These are phyloP conservation scores for Coemansia sp. DNA, from an alignment of 192 early-diverging fungal genomes.

Conservation along the genomic window DNA sequence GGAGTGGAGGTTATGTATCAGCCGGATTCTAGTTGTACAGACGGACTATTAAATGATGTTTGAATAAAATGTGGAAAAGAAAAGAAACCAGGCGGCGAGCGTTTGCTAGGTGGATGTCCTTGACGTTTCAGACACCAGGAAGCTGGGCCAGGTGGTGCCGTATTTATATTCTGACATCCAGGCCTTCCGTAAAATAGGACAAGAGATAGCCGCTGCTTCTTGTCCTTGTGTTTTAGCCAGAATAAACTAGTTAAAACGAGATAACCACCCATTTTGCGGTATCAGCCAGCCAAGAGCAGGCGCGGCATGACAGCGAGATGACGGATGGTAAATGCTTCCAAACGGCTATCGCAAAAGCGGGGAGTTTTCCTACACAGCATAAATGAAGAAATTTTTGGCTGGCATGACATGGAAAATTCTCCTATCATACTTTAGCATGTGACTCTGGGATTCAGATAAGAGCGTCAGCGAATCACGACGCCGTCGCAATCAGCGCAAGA, in stretches of 20 bases:
- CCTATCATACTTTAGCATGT: background rate
- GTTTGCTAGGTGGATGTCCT: background rate
- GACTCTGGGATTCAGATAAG: slow-evolving; percentile 18
- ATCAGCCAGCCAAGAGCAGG: background rate
- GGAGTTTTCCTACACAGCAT: background rate
- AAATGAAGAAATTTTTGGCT: background rate
- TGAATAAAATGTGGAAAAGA: background rate
- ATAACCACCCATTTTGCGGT: too few relatives aligned
- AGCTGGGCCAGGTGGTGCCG: background rate
- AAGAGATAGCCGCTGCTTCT: too few relatives aligned
- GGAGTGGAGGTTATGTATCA: background rate
- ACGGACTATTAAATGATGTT: too few relatives aligned
- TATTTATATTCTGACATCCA: slow-evolving; percentile 1
- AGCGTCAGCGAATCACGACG: slow-evolving; percentile 17
- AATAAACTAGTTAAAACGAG: too few relatives aligned
- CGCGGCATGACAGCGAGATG: background rate
- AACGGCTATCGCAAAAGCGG: background rate
- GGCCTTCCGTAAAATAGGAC: background rate
- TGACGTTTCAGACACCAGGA: background rate
- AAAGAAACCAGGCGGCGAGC: too few relatives aligned
- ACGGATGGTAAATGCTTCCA: background rate
- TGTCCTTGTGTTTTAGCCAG: too few relatives aligned
- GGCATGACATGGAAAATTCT: background rate
- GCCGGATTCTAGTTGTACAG: background rate
- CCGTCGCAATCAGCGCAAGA: slow-evolving; percentile 7